Conservation (phyloP, 2,329 filamentous ascomycete species). For the Fusarium denticulatum region DNA sequence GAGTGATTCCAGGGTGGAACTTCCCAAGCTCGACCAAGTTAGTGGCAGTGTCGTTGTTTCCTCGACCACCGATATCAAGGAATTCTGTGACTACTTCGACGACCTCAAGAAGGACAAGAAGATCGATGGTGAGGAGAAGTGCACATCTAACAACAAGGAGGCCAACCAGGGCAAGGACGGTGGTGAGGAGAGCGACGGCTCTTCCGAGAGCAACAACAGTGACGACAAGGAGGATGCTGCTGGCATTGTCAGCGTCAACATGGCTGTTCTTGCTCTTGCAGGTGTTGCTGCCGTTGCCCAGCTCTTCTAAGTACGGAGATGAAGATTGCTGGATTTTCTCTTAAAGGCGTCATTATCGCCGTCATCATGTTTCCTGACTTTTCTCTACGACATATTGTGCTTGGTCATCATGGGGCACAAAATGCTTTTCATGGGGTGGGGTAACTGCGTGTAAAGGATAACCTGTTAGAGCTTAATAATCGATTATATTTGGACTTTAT, state of each 20-base stretch:
- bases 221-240: conserved; percentile 54
- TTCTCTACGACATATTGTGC: conserved; percentile 50
- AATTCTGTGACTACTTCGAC: conserved; percentile 64
- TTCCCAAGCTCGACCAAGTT: conserved; percentile 74
- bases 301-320: conserved; percentile 58
- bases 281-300: conserved; percentile 59
- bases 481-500: conserved; percentile 50
- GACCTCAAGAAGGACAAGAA: conserved; percentile 52
- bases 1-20: conserved; percentile 66
- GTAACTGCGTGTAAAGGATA: conserved; percentile 44
- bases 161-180: conserved; percentile 60
- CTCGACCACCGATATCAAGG: conserved; percentile 69
- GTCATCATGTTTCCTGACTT: conserved; percentile 48
- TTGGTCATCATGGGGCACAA: conserved; percentile 45
- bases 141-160: conserved; percentile 60
- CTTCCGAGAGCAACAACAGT: conserved; percentile 41
- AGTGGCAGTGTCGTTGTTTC: conserved; percentile 77
- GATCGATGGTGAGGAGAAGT: conserved; percentile 56
- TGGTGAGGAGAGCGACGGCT: conserved; percentile 41
- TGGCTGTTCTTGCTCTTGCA: conserved; percentile 58
- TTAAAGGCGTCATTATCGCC: conserved; percentile 49
- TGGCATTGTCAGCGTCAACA: conserved; percentile 58
- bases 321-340: conserved; percentile 45
- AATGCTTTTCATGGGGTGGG: conserved; percentile 40
- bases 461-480: conserved; percentile 58